These are phyloP conservation scores for Lyophyllum shimeji DNA, from an alignment of 768 basidiomycete species.

Conservation along the genomic window DNA sequence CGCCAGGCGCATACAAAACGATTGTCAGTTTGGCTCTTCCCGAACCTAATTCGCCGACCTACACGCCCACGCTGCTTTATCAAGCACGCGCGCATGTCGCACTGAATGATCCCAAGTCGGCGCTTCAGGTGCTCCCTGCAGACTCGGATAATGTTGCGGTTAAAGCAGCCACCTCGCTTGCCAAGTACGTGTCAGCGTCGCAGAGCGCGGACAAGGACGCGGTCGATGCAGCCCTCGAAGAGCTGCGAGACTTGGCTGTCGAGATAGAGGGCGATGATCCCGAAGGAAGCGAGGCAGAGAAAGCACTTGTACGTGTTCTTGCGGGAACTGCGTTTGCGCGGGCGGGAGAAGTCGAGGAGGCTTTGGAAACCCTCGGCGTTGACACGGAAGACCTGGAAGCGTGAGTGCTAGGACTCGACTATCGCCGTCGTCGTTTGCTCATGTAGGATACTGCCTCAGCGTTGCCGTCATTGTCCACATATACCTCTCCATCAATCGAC, in stretches of 20 bases:
- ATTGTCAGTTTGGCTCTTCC: slow-evolving; percentile 56
- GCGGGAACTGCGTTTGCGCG: slow-evolving; percentile 86
- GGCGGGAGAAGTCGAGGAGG: slow-evolving; percentile 89
- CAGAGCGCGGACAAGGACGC: slow-evolving; percentile 48
- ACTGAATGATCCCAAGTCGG: slow-evolving; percentile 56
- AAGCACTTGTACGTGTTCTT: slow-evolving; percentile 70
- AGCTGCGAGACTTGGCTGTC: slow-evolving; percentile 80
- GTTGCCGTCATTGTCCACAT: slow-evolving; percentile 83
- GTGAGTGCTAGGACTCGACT: slow-evolving; percentile 48
- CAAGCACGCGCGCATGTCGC: slow-evolving; percentile 79
- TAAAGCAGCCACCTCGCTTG: slow-evolving; percentile 71
- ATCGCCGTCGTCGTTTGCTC: background rate
- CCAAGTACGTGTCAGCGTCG: slow-evolving; percentile 57
- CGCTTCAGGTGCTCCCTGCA: slow-evolving; percentile 53
- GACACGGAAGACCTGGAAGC: slow-evolving; percentile 84
- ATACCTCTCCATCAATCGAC: slow-evolving; percentile 86
- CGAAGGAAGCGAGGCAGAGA: slow-evolving; percentile 66
- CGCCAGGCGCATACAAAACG: slow-evolving; percentile 66
- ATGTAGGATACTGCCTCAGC: slow-evolving; percentile 36
- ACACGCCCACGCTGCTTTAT: slow-evolving; percentile 66
- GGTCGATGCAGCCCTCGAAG: slow-evolving; percentile 67
- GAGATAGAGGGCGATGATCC: slow-evolving; percentile 83
- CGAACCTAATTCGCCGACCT: slow-evolving; percentile 61
- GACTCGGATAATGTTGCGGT: slow-evolving; percentile 65
- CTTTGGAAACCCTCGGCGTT: slow-evolving; percentile 80